These are phyloP conservation scores for Pleurotus pulmonarius DNA, from an alignment of 768 basidiomycete species.

Conservation along the genomic window DNA sequence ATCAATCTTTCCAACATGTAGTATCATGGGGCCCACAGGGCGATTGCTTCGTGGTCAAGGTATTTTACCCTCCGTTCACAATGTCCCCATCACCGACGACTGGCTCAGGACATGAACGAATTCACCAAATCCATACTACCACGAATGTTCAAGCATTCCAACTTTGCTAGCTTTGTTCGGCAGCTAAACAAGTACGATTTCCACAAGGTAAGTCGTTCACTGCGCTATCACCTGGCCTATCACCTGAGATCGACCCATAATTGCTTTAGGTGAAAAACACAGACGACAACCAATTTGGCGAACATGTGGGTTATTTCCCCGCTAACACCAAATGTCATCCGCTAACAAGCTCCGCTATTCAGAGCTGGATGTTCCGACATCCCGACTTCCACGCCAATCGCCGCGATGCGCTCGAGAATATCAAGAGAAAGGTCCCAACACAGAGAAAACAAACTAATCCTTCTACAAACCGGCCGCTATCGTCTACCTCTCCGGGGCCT, in stretches of 20 bases:
- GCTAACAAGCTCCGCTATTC: neutral
- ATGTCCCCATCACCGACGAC: conserved; percentile 2
- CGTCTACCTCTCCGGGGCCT: conserved; percentile 22
- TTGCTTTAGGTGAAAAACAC: conserved; percentile 66
- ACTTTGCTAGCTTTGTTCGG: conserved; percentile 89
- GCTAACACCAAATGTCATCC: neutral
- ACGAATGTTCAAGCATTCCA: conserved; percentile 92
- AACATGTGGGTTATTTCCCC: conserved; percentile 40
- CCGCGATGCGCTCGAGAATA: conserved; percentile 53
- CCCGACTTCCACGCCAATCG: conserved; percentile 56
- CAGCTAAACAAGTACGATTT: conserved; percentile 97
- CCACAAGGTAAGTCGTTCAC: conserved; percentile 60
- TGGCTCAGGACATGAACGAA: conserved; percentile 77
- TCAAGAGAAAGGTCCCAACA: conserved; percentile 57
- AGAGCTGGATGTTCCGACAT: conserved; percentile 60
- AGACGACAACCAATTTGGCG: conserved; percentile 71
- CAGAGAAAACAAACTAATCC: conserved; percentile 43
- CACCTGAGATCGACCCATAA: neutral
- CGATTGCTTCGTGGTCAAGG: conserved; percentile 90
- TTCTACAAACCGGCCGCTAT: conserved; percentile 19
- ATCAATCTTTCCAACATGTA: conserved; percentile 63
- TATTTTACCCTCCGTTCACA: conserved; percentile 7
- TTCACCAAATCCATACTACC: conserved; percentile 90
- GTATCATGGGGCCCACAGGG: conserved; percentile 83
- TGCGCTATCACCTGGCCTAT: conserved; percentile 12